These are phyloP conservation scores for Lichina pygmaea DNA, from an alignment of 495 filamentous ascomycete species.

Conservation along the genomic window DNA sequence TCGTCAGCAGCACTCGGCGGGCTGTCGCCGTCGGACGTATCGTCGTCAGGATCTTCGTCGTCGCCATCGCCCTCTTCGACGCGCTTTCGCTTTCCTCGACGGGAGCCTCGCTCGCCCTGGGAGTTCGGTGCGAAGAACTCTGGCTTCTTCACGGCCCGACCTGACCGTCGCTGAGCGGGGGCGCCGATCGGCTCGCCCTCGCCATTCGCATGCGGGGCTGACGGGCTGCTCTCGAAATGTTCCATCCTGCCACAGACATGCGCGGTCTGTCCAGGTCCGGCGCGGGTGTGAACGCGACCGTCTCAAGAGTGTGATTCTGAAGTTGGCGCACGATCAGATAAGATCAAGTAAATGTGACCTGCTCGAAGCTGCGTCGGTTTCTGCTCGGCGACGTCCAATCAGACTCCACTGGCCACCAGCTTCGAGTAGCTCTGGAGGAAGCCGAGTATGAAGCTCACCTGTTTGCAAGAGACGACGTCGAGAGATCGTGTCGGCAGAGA, in stretches of 20 bases:
- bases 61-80: slow-evolving; percentile 21
- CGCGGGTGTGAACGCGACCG: too few species aligned
- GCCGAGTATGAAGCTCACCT: too few species aligned
- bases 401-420: too few species aligned
- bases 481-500: too few species aligned
- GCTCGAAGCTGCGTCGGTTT: too few species aligned
- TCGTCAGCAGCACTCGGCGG: slow-evolving; percentile 7
- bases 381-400: too few species aligned
- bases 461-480: too few species aligned
- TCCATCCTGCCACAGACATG: neutral
- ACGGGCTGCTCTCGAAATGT: neutral
- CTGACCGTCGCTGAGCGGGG: slow-evolving; percentile 35
- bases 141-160: slow-evolving; percentile 52
- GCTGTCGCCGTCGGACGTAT: slow-evolving; percentile 20
- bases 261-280: too few species aligned
- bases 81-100: slow-evolving; percentile 26
- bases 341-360: too few species aligned
- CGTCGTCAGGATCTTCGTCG: slow-evolving; percentile 26
- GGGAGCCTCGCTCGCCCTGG: slow-evolving; percentile 15
- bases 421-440: too few species aligned
- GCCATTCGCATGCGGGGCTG: neutral
- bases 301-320: too few species aligned
- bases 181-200: slow-evolving; percentile 25
- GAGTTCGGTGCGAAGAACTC: slow-evolving; percentile 31
- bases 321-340: too few species aligned